A percentile compares a stretch with the other conserved stretches of the same genome.
These are phyloP conservation scores for Tylopilus vinaceipallidus DNA, from an alignment of 768 basidiomycete genomes.

Conservation along the genomic window DNA sequence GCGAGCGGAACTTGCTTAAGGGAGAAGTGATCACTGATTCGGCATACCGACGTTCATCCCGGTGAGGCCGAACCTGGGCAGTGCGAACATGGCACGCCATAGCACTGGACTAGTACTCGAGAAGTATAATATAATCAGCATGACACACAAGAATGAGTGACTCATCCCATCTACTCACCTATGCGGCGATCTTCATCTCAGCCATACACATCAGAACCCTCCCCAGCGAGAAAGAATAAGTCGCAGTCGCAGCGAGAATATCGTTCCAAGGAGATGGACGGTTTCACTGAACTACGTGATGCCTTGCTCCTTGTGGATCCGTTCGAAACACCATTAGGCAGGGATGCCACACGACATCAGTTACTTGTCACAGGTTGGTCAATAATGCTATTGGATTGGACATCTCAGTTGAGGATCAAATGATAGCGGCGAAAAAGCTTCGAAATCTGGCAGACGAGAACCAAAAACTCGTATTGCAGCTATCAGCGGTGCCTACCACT, in stretches of 20 bases:
- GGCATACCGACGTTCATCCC: background rate
- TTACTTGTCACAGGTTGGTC: conserved; percentile 25
- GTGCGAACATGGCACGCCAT: background rate
- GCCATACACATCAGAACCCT: conserved; percentile 1
- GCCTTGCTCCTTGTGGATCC: conserved; percentile 26
- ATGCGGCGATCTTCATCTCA: conserved; percentile 19
- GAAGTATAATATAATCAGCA: conserved; percentile 16
- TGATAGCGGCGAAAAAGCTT: conserved; percentile 51
- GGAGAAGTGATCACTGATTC: background rate
- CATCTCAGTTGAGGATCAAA: conserved; percentile 1
- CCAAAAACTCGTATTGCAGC: conserved; percentile 12
- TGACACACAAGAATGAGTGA: background rate
- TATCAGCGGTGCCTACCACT: conserved; percentile 15
- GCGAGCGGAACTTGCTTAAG: background rate
- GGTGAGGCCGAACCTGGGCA: conserved; percentile 1
- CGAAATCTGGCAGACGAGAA: conserved; percentile 25
- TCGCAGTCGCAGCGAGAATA: conserved; percentile 29
- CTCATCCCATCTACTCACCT: conserved; percentile 8
- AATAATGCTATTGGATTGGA: background rate
- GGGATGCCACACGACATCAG: conserved; percentile 31
- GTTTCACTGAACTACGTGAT: conserved; percentile 30
- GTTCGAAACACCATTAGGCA: conserved; percentile 21
- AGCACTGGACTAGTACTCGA: background rate
- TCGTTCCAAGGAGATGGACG: conserved; percentile 30
- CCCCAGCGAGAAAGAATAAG: conserved; percentile 20